Conservation (phyloP, 2,329 filamentous ascomycete species). For the Aspergillus jensenii region DNA sequence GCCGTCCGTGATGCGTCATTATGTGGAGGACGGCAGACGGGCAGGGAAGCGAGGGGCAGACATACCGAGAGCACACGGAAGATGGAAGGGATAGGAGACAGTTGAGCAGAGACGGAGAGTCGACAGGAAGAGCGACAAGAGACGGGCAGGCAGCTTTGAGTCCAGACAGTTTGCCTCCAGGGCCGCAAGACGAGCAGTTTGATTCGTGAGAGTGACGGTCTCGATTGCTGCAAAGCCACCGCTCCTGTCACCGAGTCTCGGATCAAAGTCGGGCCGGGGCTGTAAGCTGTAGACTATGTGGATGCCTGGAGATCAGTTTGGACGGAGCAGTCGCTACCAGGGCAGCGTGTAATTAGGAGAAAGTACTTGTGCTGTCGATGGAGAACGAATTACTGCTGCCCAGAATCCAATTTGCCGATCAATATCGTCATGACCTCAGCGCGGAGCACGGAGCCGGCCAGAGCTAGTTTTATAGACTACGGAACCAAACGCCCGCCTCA, state of each 20-base stretch:
- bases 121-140: background rate
- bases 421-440: background rate
- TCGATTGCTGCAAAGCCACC: conserved; percentile 22
- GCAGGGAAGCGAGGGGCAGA: conserved; percentile 5
- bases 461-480: background rate
- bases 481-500: background rate
- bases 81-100: background rate
- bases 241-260: conserved; percentile 9
- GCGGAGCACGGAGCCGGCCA: background rate
- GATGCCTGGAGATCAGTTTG: conserved; percentile 8
- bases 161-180: conserved; percentile 18
- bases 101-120: conserved; percentile 7
- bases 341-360: too few species aligned
- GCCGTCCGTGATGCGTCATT: conserved; percentile 33
- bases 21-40: conserved; percentile 20
- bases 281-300: background rate
- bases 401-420: conserved; percentile 1
- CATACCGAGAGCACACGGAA: conserved; percentile 1
- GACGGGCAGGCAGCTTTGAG: background rate
- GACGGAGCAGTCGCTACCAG: background rate
- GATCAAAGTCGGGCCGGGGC: conserved; percentile 18
- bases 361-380: too few species aligned
- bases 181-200: conserved; percentile 10
- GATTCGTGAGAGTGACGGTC: conserved; percentile 16
- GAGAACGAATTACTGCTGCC: background rate